These are phyloP conservation scores for Fonsecaea pugnacius DNA, from an alignment of 2,329 filamentous ascomycete species.

Conservation along the genomic window DNA sequence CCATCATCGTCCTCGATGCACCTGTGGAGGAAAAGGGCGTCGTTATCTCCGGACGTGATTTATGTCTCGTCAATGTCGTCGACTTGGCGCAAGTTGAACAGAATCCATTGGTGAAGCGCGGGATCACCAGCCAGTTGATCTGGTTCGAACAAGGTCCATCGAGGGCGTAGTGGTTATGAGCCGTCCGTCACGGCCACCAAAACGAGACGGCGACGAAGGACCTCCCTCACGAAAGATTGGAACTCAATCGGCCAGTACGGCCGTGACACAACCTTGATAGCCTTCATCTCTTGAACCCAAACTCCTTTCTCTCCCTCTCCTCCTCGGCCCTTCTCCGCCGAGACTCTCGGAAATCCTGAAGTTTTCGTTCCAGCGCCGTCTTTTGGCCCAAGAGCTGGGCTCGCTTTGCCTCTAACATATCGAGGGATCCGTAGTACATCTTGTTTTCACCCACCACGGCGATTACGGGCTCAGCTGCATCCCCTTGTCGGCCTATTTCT, in stretches of 20 bases:
- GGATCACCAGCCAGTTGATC: background rate
- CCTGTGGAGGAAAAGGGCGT: background rate
- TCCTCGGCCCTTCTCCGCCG: conserved; percentile 22
- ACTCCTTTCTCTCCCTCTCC: conserved; percentile 26
- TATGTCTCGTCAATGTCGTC: background rate
- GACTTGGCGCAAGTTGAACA: background rate
- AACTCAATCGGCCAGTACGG: background rate
- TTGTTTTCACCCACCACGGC: background rate
- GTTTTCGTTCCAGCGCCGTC: conserved; percentile 27
- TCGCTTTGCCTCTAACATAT: conserved; percentile 26
- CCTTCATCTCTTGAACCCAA: conserved; percentile 21
- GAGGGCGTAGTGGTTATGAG: background rate
- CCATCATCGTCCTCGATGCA: background rate
- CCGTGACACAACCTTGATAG: background rate
- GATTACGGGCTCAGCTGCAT: background rate
- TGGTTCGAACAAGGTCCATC: background rate
- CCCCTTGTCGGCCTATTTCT: background rate
- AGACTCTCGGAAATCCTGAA: conserved; percentile 22
- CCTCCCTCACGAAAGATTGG: background rate
- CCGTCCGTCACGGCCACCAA: background rate
- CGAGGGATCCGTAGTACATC: conserved; percentile 15
- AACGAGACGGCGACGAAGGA: background rate
- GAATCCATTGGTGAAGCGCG: background rate
- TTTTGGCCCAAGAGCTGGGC: conserved; percentile 27
- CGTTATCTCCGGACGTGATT: background rate